phyloP scores from a whole-genome alignment of 768 basidiomycete species.

The Gloeopeniophorella convolvens region DNA sequence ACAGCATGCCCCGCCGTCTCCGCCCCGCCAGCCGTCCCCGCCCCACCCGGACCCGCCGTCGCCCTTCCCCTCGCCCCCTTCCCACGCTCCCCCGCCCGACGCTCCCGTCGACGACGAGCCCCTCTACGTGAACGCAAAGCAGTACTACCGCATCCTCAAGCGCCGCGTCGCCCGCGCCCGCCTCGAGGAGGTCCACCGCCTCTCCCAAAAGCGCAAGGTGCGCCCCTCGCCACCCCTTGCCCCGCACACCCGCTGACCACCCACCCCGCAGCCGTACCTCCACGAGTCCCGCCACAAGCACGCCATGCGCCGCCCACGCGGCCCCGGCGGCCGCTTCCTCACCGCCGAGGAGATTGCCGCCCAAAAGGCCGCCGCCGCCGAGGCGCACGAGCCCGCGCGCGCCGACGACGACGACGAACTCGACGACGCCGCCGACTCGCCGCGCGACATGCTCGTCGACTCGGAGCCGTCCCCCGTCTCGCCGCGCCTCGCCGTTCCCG shows the following conservation, averaged over 20 bases:
- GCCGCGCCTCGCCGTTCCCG: slow-evolving; percentile 9
- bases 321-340: slow-evolving; percentile 95
- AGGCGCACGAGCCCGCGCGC: slow-evolving; percentile 27
- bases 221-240: slow-evolving; percentile 10
- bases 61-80: slow-evolving; percentile 14
- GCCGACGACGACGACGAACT: slow-evolving; percentile 42
- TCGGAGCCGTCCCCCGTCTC: slow-evolving; percentile 7
- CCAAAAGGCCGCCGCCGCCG: slow-evolving; percentile 45
- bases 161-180: slow-evolving; percentile 85
- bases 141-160: slow-evolving; percentile 98
- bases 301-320: slow-evolving; percentile 94
- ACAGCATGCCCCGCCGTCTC: slow-evolving; percentile 21
- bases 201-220: slow-evolving; percentile 92
- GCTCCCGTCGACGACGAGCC: slow-evolving; percentile 83
- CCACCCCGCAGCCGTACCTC: slow-evolving; percentile 72
- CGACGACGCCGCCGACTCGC: slow-evolving; percentile 32
- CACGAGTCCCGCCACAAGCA: slow-evolving; percentile 98
- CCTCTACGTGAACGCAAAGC: slow-evolving; percentile 98
- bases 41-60: slow-evolving; percentile 14
- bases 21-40: slow-evolving; percentile 9
- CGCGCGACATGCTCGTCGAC: slow-evolving; percentile 11
- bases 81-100: slow-evolving; percentile 34
- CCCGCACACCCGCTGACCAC: not conserved
- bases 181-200: slow-evolving; percentile 87
- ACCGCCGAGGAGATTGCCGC: slow-evolving; percentile 94